Percentiles rank a stretch among this genome's conserved stretches.
These are phyloP conservation scores for Trichoderma parareesei DNA, from an alignment of 495 filamentous ascomycete genomes.

Conservation along the genomic window DNA sequence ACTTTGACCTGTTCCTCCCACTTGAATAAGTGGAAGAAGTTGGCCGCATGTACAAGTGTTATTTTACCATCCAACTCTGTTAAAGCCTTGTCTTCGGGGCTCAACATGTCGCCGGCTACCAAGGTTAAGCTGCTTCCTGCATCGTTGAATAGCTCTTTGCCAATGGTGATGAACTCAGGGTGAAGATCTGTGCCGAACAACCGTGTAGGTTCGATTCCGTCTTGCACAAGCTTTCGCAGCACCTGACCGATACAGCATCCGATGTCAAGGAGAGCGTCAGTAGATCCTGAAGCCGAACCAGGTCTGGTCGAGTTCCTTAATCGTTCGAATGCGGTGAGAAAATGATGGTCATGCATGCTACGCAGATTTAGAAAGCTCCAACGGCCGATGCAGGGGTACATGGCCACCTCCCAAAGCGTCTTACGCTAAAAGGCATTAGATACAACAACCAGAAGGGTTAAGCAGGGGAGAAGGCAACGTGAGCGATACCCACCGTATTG, in stretches of 20 bases:
- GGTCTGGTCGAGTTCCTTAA: constrained; percentile 24
- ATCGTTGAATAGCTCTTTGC: constrained; percentile 42
- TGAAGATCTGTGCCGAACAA: constrained; percentile 37
- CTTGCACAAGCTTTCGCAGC: constrained; percentile 33
- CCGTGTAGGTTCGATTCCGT: constrained; percentile 31
- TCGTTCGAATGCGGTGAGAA: constrained; percentile 31
- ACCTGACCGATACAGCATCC: constrained; percentile 42
- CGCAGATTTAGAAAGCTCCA: constrained; percentile 43
- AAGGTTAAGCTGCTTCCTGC: constrained; percentile 35
- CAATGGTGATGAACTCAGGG: constrained; percentile 38
- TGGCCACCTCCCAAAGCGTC: constrained; percentile 35
- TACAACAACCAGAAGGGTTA: neutral
- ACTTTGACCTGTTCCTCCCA: constrained; percentile 37
- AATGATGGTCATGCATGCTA: constrained; percentile 21
- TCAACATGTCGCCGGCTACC: constrained; percentile 42
- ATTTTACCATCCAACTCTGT: constrained; percentile 30
- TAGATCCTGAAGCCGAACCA: neutral
- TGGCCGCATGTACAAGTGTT: constrained; percentile 42
- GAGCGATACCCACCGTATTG: constrained; percentile 26
- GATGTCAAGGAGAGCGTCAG: constrained; percentile 30
- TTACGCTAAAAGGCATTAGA: constrained; percentile 29
- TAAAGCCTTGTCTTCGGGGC: constrained; percentile 24
- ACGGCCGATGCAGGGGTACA: constrained; percentile 48
- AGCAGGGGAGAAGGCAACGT: neutral
- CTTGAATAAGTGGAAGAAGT: constrained; percentile 51